Conservation (phyloP, 345 rosid species). For the Pseudoturritis turrita region DNA sequence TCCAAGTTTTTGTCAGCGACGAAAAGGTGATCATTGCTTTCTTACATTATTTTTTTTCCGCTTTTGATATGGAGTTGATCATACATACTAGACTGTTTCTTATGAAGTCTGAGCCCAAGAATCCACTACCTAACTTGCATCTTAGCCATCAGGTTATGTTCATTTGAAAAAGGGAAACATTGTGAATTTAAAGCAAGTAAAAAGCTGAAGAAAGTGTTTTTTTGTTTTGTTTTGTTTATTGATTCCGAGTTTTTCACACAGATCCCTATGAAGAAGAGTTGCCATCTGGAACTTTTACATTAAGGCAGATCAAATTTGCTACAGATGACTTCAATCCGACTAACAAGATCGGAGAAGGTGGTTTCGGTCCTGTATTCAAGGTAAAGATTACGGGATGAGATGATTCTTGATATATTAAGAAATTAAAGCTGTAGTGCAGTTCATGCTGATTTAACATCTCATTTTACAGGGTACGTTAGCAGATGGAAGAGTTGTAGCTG, state of each 20-base stretch:
- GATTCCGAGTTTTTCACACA: background rate
- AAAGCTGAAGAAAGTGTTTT: background rate
- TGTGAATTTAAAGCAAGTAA: background rate
- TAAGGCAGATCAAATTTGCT: conserved; percentile 51
- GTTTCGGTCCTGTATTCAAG: conserved; percentile 66
- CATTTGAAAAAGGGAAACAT: background rate
- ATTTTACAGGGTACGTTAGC: conserved; percentile 41
- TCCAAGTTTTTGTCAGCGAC: conserved; percentile 1
- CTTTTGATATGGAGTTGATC: background rate
- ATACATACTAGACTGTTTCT: background rate
- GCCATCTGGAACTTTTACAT: conserved; percentile 43
- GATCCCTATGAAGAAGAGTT: conserved; percentile 37
- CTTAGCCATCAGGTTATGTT: background rate
- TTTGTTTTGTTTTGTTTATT: background rate
- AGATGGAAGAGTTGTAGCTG: conserved; percentile 61
- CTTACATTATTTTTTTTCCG: background rate
- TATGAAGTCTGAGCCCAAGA: background rate
- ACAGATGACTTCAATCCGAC: conserved; percentile 42
- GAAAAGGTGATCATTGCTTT: conserved; percentile 20
- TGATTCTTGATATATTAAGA: conserved; percentile 4
- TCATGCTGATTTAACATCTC: background rate
- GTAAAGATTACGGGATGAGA: conserved; percentile 24
- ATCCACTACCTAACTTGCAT: background rate
- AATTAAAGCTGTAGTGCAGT: background rate
- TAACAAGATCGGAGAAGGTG: conserved; percentile 69